A percentile compares a stretch with the other conserved stretches of the same genome.
Evolutionary conservation across 257 asterid genomes (phyloP).

Genomic region (Solanum clarkiae): DNA sequence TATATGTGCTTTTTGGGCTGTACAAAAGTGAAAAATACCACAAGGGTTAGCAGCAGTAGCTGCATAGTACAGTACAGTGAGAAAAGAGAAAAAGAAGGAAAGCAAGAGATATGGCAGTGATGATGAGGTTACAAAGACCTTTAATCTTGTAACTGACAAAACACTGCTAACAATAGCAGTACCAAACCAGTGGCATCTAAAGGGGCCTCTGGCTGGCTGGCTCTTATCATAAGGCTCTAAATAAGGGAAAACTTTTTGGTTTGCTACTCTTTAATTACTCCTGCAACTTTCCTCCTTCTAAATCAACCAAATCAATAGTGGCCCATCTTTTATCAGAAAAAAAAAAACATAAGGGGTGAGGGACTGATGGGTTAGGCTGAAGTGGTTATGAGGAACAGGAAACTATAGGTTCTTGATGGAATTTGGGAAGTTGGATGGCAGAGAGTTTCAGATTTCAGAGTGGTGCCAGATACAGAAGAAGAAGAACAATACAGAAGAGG

Average conservation of each 20-base stretch:
- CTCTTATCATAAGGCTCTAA: conserved; percentile 14
- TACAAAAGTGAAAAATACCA: conserved; percentile 14
- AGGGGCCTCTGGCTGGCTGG: background rate
- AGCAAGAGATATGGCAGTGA: conserved; percentile 2
- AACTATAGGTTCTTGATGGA: conserved; percentile 26
- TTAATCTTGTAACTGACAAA: conserved; percentile 74
- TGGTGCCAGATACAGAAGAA: conserved; percentile 9
- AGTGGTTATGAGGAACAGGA: background rate
- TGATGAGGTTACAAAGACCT: conserved; percentile 44
- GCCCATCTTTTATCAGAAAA: no score
- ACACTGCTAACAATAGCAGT: conserved; percentile 57
- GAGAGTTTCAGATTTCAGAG: conserved; percentile 15
- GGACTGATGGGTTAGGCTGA: conserved; percentile 65
- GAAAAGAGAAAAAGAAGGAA: background rate
- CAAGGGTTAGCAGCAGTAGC: background rate
- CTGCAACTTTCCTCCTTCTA: background rate
- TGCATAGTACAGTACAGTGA: background rate
- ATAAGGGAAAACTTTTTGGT: background rate
- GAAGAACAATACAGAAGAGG: background rate
- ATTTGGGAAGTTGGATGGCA: conserved; percentile 42
- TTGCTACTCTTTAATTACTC: background rate
- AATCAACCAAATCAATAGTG: background rate
- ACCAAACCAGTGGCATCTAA: conserved; percentile 18
- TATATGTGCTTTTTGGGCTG: conserved; percentile 25
- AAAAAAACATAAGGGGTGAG: background rate